Evolutionary conservation across 192 early-diverging fungal species (phyloP).

Genomic region (Backusella tuberculispora): DNA sequence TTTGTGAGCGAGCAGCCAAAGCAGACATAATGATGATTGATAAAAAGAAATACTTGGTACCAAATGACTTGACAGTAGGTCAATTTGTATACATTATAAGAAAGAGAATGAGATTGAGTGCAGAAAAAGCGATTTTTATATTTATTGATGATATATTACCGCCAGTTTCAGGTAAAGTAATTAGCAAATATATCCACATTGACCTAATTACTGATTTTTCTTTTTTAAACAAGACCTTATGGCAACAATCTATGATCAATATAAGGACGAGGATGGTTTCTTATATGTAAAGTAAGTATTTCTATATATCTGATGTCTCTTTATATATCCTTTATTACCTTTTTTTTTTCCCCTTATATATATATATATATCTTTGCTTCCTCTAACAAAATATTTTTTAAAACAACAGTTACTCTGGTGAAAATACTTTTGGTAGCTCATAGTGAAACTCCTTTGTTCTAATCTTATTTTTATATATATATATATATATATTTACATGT

Average conservation of each 20-base stretch:
- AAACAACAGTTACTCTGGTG: slow-evolving; percentile 66
- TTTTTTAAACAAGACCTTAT: slow-evolving; percentile 62
- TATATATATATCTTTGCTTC: not conserved
- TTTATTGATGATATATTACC: slow-evolving; percentile 98
- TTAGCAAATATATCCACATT: not conserved
- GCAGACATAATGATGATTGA: slow-evolving; percentile 97
- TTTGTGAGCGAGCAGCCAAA: slow-evolving; percentile 97
- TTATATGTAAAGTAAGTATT: slow-evolving; percentile 81
- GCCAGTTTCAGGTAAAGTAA: slow-evolving; percentile 72
- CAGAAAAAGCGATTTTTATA: slow-evolving; percentile 99
- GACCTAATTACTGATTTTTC: not conserved
- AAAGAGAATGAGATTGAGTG: slow-evolving; percentile 95
- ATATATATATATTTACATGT: no score
- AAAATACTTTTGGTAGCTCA: slow-evolving; percentile 78
- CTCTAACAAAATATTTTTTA: not conserved
- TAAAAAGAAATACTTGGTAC: slow-evolving; percentile 99
- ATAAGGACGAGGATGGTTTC: slow-evolving; percentile 98
- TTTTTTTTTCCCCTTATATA: no score
- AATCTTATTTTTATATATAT: not conserved
- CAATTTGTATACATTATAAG: slow-evolving; percentile 98
- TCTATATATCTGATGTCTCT: not conserved
- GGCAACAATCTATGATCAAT: slow-evolving; percentile 93
- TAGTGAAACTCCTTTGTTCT: not conserved
- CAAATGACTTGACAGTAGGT: slow-evolving; percentile 94
- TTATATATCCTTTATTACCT: slow-evolving; percentile 13